These are phyloP conservation scores for Haplosporangium gracile DNA, from an alignment of 192 early-diverging fungal genomes.

Conservation along the genomic window DNA sequence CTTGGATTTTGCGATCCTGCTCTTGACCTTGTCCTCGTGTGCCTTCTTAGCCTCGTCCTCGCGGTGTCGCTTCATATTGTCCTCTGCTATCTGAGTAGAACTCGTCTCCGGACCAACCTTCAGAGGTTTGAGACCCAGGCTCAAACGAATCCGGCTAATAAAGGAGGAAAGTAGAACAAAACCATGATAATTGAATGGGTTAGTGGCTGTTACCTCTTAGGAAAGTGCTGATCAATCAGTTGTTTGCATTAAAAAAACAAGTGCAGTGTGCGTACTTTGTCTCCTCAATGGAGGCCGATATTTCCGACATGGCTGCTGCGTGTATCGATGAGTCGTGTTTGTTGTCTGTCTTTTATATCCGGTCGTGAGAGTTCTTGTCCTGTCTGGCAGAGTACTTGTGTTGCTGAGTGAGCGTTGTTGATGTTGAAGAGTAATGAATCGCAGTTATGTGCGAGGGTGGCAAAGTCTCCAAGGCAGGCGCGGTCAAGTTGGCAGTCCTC, in stretches of 20 bases:
- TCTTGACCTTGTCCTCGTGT: slow-evolving; percentile 63
- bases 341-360: neutral
- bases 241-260: neutral
- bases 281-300: slow-evolving; percentile 61
- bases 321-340: neutral
- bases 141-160: slow-evolving; percentile 64
- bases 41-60: slow-evolving; percentile 65
- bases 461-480: slow-evolving; percentile 5
- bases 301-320: slow-evolving; percentile 40
- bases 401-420: neutral
- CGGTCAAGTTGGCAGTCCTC: neutral
- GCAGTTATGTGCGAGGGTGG: neutral
- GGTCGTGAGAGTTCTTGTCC: neutral
- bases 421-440: neutral
- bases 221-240: neutral
- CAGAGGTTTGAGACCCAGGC: slow-evolving; percentile 65
- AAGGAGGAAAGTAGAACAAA: slow-evolving; percentile 4
- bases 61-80: slow-evolving; percentile 67
- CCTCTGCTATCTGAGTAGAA: slow-evolving; percentile 63
- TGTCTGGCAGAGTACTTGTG: neutral
- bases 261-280: slow-evolving; percentile 59
- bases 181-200: neutral
- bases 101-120: slow-evolving; percentile 46
- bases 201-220: neutral
- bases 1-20: slow-evolving; percentile 69